Base-by-base conservation (phyloP, 179 eudicot genomes). In the Corrigiola litoralis region DNA sequence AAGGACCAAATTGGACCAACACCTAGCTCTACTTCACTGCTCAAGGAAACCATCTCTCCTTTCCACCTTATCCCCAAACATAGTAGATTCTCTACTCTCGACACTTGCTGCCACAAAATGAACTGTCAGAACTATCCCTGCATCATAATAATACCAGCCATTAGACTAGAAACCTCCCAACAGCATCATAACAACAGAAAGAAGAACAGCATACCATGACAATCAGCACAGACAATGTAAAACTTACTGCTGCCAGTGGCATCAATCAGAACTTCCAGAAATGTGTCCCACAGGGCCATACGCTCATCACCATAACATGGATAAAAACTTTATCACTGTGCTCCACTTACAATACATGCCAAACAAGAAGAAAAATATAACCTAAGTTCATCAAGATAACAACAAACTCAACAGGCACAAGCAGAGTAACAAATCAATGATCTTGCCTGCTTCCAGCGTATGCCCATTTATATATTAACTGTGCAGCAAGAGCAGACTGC, bases 101-200 rank as follows among this genome's bases (percentile, higher is more conserved):
- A n/a, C n/a, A n/a, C n/a, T n/a, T n/a, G n/a, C n/a, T n/a, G n/a
- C n/a, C n/a, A n/a, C n/a, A 24, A 49, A 49, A 24, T 49, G 5
- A 24, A 49, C 28, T 5, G 8, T 33, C 4, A 38, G 5, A 38
- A 38, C 8, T 9, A 14, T 9, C 5, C 17, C 6, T 34, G 20
- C 17, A 34, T 24, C 5, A 16, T 21, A 14, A 37, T 24, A 55
- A 38, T n/a, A n/a, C n/a, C n/a, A n/a, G 16, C 11, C 41, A 58
- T 21, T 58, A 7, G 21, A n/a, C 33, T 21, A 58, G 51, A 40
- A 40, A n/a, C 44, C 48, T 18, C 36, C 59, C 68, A 60, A 60
- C 51, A 42, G 16, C 21, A 25, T 24, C 47, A 58, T 16, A 5
- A 40, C 51, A 60, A 25, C 24, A 42, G 51, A 44, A 41, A 59